These are phyloP conservation scores for Rauvolfia tetraphylla DNA, from an alignment of 257 asterid species.

Conservation along the genomic window DNA sequence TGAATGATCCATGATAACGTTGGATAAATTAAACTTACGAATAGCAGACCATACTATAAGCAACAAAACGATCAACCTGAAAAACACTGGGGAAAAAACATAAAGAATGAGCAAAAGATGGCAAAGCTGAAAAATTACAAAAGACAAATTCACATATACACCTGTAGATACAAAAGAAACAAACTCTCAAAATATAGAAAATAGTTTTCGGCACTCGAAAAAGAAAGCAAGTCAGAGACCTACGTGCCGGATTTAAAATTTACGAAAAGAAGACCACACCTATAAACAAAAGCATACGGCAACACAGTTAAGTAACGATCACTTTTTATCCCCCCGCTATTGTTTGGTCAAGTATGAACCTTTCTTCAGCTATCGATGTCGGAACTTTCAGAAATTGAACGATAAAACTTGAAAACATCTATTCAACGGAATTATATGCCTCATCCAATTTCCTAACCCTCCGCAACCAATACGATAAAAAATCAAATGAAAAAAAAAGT, in stretches of 20 bases:
- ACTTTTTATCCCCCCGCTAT: background rate
- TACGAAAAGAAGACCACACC: background rate
- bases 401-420: background rate
- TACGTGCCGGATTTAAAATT: background rate
- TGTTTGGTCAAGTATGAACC: no score
- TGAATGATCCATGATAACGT: constrained; percentile 61
- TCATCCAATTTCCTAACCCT: background rate
- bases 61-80: constrained; percentile 30
- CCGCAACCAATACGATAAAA: background rate
- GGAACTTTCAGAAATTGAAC: background rate
- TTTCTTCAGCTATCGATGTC: no score
- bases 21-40: constrained; percentile 11
- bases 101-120: background rate
- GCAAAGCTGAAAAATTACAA: background rate
- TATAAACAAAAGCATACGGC: background rate
- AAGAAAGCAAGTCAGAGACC: background rate
- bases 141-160: background rate
- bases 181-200: background rate
- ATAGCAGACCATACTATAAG: constrained; percentile 20
- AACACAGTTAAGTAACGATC: background rate
- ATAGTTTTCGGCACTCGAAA: background rate
- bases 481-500: background rate
- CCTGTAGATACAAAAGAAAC: background rate
- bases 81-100: background rate
- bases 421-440: background rate